phyloP scores from a whole-genome alignment of 176 grass and related monocot species.

The Oryza meridionalis region DNA sequence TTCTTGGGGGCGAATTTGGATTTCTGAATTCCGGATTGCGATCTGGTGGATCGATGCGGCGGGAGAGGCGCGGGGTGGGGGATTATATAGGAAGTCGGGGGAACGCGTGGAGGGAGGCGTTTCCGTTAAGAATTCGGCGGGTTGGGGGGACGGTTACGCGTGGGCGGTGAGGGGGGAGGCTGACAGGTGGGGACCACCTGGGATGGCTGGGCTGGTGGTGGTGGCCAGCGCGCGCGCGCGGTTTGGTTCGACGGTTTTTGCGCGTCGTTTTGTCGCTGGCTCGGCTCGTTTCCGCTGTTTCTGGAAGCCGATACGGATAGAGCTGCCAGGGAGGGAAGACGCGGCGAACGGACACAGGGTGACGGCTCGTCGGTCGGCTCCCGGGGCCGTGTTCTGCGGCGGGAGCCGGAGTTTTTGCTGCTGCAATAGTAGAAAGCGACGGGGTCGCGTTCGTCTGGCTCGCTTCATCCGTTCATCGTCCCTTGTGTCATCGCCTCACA shows the following conservation, averaged over 20 bases:
- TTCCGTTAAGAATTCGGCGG: not conserved
- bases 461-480: no score
- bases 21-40: no score
- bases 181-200: slow-evolving; percentile 29
- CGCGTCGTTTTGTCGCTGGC: not conserved
- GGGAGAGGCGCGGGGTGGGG: not conserved
- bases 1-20: not conserved
- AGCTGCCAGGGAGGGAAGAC: not conserved
- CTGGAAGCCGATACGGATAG: not conserved
- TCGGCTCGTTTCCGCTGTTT: not conserved
- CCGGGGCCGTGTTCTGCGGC: no score
- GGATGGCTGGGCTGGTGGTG: no score
- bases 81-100: not conserved
- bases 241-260: not conserved
- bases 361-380: no score
- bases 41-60: slow-evolving; percentile 1
- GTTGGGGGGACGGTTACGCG: not conserved
- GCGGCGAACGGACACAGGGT: not conserved
- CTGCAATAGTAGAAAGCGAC: no score
- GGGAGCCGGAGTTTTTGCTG: no score
- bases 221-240: no score
- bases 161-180: not conserved
- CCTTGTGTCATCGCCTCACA: no score
- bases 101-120: not conserved
- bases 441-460: no score